Evolutionary conservation across 768 basidiomycete species (phyloP).

Genomic region (Hypsizygus marmoreus): DNA sequence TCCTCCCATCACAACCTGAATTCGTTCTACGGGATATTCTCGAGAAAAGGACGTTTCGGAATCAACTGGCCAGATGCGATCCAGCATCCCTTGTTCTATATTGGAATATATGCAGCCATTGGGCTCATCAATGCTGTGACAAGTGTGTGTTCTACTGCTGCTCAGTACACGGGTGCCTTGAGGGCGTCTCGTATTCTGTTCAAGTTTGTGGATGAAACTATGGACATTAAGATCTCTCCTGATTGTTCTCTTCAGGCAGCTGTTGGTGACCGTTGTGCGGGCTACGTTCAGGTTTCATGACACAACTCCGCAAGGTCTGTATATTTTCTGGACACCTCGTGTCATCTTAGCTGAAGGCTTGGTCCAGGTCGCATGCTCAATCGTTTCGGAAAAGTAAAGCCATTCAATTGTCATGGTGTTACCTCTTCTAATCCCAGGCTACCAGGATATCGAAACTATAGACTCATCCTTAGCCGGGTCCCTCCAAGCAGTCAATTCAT

Average conservation of each 20-base stretch:
- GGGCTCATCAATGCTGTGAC: conserved; percentile 51
- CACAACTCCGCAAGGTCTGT: conserved; percentile 72
- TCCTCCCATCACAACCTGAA: conserved; percentile 25
- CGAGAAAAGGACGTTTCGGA: conserved; percentile 24
- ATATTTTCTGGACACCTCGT: too few species aligned
- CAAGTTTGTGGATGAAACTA: conserved; percentile 36
- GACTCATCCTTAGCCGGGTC: conserved; percentile 71
- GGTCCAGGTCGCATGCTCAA: conserved; percentile 84
- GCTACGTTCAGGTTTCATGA: conserved; percentile 88
- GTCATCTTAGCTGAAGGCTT: too few species aligned
- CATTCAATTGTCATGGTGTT: not conserved
- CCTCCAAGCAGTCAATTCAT: conserved; percentile 75
- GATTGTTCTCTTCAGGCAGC: conserved; percentile 41
- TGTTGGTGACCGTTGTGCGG: conserved; percentile 70
- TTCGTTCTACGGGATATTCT: conserved; percentile 26
- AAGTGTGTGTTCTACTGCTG: conserved; percentile 44
- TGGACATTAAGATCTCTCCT: not conserved
- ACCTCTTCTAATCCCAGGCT: not conserved
- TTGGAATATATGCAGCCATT: conserved; percentile 66
- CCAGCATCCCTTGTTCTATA: conserved; percentile 70
- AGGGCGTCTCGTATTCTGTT: conserved; percentile 49
- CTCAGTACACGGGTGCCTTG: conserved; percentile 64
- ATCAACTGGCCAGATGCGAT: conserved; percentile 50
- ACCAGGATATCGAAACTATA: conserved; percentile 81
- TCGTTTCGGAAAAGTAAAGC: conserved; percentile 68